Base-by-base conservation (phyloP, 345 rosid genomes). In the Populus davidiana region DNA sequence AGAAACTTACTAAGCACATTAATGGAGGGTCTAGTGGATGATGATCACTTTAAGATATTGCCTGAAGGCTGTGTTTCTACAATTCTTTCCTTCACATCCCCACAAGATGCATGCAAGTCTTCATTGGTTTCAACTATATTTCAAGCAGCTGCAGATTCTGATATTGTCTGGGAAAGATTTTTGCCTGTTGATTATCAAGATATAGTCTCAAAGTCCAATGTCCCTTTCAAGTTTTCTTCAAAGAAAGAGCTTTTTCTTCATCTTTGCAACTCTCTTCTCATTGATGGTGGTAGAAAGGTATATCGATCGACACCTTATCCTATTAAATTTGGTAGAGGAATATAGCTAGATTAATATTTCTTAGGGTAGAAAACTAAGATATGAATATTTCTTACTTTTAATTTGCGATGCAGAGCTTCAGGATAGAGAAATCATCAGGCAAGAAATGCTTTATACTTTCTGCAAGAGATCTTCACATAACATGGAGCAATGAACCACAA, bases 381-480 rank as follows among this genome's bases (percentile, higher is more conserved):
- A 54, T 3, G 27, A 33, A 65, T 2, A 52, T 52, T 6, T 50
- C 6, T 5, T 17, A 9, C 41, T 20, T 67, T 4, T 67, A 20
- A 18, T 35, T 20, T 68, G 6, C 50, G 71, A 50, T 39, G 61
- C 87, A 94, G 96, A 83, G 87, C 65, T 87, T 90, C 86, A 84
- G 81, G 74, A 31, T 92, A 73, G 91, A 92, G 78, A 89, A 79
- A 84, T 81, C 82, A 23, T 79, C 88, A 4, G 96, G 94, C n/a
- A 89, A 71, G 79, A 83, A 80, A 36, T 87, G 86, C 0, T 91
- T 81, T 56, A 23, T 83, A 35, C 67, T 94, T 54, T 92, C 97
- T 5, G 91, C 98, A 35, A 91, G 91, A 79, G 89, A 88, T 75
- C 88, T 92, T 72, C 79, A 86, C 0, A 92, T 94, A 69, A 77